Conservation (phyloP, 495 filamentous ascomycete genomes). For the Neurospora hispaniola region DNA sequence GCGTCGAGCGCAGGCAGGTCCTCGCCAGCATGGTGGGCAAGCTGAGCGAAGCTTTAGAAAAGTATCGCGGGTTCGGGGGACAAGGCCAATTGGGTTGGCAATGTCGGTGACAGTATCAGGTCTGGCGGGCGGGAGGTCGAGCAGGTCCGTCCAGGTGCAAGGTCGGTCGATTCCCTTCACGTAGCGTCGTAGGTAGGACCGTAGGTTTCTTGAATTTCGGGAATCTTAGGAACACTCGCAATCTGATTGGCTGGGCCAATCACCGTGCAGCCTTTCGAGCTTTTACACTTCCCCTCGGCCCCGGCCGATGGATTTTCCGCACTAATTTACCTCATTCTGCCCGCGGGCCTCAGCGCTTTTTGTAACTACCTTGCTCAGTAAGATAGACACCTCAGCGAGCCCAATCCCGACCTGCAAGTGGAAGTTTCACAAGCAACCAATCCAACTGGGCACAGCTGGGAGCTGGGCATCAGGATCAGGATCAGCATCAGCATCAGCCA, state of each 20-base stretch:
- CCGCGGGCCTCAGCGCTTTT: background rate
- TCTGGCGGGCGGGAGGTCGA: constrained; percentile 18
- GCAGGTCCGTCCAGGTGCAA: constrained; percentile 17
- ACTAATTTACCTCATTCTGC: background rate
- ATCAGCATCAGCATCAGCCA: background rate
- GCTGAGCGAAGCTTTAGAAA: constrained; percentile 34
- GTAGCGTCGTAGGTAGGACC: background rate
- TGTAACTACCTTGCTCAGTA: background rate
- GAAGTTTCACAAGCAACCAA: background rate
- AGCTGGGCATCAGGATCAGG: background rate
- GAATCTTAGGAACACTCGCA: constrained; percentile 28
- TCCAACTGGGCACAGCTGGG: background rate
- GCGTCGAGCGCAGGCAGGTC: constrained; percentile 69
- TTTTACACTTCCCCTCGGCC: background rate
- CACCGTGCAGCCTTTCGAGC: constrained; percentile 5
- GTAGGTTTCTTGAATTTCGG: constrained; percentile 29
- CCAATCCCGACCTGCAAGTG: background rate
- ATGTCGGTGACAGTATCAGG: constrained; percentile 17
- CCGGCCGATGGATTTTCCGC: constrained; percentile 20
- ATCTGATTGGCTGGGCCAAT: constrained; percentile 19
- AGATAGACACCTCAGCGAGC: background rate
- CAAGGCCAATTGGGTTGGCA: constrained; percentile 31
- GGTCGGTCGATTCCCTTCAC: background rate
- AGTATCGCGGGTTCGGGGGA: constrained; percentile 22
- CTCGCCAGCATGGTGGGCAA: constrained; percentile 73